These are phyloP conservation scores for Biscogniauxia sp. DNA, from an alignment of 2,329 filamentous ascomycete species.

Conservation along the genomic window DNA sequence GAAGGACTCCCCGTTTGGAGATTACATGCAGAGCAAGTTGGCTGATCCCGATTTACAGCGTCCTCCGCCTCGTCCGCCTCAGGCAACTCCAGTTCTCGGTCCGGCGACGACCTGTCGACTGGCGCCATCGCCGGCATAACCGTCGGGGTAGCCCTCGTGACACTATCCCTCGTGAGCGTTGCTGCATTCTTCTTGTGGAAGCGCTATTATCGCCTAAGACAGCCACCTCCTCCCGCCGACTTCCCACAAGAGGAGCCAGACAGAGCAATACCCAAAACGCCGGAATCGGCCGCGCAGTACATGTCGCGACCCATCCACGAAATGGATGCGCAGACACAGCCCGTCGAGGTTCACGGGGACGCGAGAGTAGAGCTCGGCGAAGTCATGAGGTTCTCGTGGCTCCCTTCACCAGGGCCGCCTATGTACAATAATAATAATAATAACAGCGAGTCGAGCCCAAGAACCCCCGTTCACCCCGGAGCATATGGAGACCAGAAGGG, in stretches of 20 bases:
- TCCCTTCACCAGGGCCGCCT: background rate
- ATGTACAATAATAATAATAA: background rate
- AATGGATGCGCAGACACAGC: background rate
- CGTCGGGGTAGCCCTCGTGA: constrained; percentile 14
- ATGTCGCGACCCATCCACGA: background rate
- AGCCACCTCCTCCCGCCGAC: no score
- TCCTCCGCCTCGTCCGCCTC: constrained; percentile 3
- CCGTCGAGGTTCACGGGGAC: background rate
- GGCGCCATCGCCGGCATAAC: constrained; percentile 20
- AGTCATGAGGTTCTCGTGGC: background rate
- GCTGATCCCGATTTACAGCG: background rate
- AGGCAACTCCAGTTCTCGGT: background rate
- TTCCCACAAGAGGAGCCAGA: background rate
- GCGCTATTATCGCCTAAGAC: background rate
- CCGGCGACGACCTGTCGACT: constrained; percentile 6
- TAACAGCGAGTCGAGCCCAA: no score
- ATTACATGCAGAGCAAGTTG: background rate
- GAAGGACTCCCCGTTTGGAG: background rate
- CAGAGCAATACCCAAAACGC: background rate
- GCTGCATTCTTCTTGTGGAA: constrained; percentile 13
- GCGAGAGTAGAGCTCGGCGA: background rate
- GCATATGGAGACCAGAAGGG: background rate
- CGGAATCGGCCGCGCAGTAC: background rate
- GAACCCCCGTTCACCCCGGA: background rate
- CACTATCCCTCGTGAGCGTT: constrained; percentile 8